Conservation (phyloP, 768 basidiomycete species). For the Calvatia gigantea region DNA sequence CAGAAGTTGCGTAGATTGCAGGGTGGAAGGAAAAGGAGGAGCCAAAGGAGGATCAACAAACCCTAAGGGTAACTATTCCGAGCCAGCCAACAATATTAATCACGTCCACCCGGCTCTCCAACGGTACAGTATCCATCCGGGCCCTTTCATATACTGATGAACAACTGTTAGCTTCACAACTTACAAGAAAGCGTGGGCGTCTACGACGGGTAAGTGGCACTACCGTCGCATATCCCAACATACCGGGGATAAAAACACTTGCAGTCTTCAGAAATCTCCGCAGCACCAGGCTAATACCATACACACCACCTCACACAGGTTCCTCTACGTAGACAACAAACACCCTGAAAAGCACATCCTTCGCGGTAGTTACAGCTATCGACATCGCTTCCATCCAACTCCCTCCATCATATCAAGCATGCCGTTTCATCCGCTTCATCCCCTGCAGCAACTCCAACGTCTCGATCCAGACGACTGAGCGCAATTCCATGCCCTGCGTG, state of each 20-base stretch:
- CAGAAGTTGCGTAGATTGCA: no score
- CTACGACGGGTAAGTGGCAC: constrained; percentile 76
- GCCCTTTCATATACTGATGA: no score
- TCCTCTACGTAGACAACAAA: constrained; percentile 72
- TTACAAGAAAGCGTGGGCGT: no score
- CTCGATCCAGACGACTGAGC: constrained; percentile 18
- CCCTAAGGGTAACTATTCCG: no score
- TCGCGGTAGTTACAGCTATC: constrained; percentile 58
- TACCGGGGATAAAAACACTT: constrained; percentile 27
- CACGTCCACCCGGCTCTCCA: no score
- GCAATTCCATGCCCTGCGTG: constrained; percentile 77
- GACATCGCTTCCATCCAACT: constrained; percentile 34
- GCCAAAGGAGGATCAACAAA: no score
- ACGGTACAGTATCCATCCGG: no score
- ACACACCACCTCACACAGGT: constrained; percentile 75
- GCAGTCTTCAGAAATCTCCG: constrained; percentile 78
- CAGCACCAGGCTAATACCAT: constrained; percentile 73
- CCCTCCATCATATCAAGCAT: constrained; percentile 18
- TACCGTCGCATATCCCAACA: constrained; percentile 8
- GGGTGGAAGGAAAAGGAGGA: no score
- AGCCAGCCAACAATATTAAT: no score
- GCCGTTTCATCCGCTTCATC: constrained; percentile 33
- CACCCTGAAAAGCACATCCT: constrained; percentile 53
- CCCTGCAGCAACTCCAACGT: constrained; percentile 17
- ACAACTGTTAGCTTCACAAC: no score